Evolutionary conservation across 371 early-diverging fungal genomes (phyloP).

Genomic region (Dichotomocladium elegans): DNA sequence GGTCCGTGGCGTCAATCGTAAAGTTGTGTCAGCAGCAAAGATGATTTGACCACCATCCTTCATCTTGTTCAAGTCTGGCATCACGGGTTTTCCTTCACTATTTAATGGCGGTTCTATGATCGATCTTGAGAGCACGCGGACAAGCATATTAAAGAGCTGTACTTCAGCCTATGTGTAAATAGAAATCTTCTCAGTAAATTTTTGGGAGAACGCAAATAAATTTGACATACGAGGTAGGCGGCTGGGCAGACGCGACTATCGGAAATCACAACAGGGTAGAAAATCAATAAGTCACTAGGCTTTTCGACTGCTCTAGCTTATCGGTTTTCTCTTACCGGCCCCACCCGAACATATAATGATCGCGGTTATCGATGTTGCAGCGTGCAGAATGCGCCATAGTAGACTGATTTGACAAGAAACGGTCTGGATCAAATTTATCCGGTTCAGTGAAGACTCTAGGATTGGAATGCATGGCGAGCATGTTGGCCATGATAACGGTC

Average conservation of each 20-base stretch:
- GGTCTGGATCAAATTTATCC: conserved; percentile 17
- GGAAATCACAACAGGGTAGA: no score
- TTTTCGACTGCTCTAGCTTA: no score
- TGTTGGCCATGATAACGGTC: conserved; percentile 17
- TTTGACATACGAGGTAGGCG: conserved; percentile 1
- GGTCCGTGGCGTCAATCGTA: no score
- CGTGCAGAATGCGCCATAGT: conserved; percentile 6
- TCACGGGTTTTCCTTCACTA: neutral
- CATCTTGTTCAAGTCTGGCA: conserved; percentile 4
- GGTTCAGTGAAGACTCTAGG: conserved; percentile 7
- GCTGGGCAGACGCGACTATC: neutral
- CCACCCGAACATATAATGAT: conserved; percentile 11
- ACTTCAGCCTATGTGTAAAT: conserved; percentile 5
- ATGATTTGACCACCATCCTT: conserved; percentile 9
- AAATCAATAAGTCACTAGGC: no score
- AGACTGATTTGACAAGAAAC: conserved; percentile 5
- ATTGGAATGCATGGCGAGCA: conserved; percentile 13
- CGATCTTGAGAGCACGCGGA: conserved; percentile 6
- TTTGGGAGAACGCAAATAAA: no score
- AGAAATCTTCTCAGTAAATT: neutral
- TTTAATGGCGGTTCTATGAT: conserved; percentile 3
- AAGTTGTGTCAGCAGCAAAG: no score
- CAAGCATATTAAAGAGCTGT: conserved; percentile 4
- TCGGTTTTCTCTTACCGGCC: no score
- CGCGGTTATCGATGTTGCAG: conserved; percentile 1